A percentile compares a stretch with the other conserved stretches of the same genome.
phyloP scores from a whole-genome alignment of 495 filamentous ascomycete species.

The Podospora australis region DNA sequence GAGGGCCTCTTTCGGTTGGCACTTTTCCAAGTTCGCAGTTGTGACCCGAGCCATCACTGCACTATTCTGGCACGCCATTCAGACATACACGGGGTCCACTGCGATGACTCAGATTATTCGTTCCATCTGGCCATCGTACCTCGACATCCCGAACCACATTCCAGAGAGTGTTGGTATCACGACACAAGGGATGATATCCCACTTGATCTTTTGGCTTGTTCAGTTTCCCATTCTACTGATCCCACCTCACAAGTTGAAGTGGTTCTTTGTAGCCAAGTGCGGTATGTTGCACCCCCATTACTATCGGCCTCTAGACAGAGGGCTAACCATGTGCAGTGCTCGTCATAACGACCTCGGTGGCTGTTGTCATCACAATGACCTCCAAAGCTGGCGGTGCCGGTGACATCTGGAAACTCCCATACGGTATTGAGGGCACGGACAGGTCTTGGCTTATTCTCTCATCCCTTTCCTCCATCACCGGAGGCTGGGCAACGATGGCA shows the following conservation, averaged over 20 bases:
- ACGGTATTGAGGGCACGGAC: slow-evolving; percentile 18
- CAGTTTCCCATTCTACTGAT: slow-evolving; percentile 46
- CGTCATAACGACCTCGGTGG: slow-evolving; percentile 34
- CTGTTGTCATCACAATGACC: slow-evolving; percentile 38
- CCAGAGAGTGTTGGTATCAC: slow-evolving; percentile 44
- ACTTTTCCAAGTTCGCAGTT: slow-evolving; percentile 35
- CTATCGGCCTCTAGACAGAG: not conserved
- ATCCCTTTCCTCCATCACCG: slow-evolving; percentile 25
- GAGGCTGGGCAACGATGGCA: slow-evolving; percentile 27
- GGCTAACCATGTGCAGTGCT: slow-evolving; percentile 20
- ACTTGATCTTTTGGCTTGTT: slow-evolving; percentile 42
- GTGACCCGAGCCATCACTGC: slow-evolving; percentile 38
- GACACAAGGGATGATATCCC: slow-evolving; percentile 42
- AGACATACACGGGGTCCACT: slow-evolving; percentile 37
- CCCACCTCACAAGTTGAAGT: slow-evolving; percentile 43
- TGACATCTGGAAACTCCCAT: slow-evolving; percentile 40
- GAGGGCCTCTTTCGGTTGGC: slow-evolving; percentile 38
- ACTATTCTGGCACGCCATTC: slow-evolving; percentile 44
- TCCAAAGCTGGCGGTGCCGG: slow-evolving; percentile 39
- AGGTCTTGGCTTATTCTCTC: slow-evolving; percentile 28
- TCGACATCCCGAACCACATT: slow-evolving; percentile 43
- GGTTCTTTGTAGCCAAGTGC: slow-evolving; percentile 46
- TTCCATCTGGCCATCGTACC: slow-evolving; percentile 38
- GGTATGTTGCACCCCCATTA: slow-evolving; percentile 7
- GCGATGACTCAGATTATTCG: slow-evolving; percentile 38